Base-by-base conservation (phyloP, 1,139 yeast genomes). In the Yamadazyma jaroonii region DNA sequence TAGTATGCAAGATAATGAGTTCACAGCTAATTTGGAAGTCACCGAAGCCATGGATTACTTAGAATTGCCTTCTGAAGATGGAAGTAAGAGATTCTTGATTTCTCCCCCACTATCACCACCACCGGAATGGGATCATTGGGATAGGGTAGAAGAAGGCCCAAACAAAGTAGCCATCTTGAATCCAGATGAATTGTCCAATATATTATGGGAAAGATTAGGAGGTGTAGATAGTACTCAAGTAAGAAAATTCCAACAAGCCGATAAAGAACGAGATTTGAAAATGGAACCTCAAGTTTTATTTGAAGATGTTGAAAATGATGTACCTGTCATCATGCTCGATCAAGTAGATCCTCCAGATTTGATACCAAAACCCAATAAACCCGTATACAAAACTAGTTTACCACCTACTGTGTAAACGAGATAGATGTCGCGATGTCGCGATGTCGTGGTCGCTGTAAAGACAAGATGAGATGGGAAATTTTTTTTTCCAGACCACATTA, bases 71-170 rank as follows among this genome's bases (percentile, higher is more conserved):
- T 61, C 61, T 50, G 74, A 71, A 35, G 56, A 52, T 12, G 68
- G 65, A 8, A 58, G 64, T 34, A 56, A 62, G 34, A 46, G 76
- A 22, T 71, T 70, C 40, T 64, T 71, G 36, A 71, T 71, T 21
- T 67, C 73, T 20, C 77, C 77, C 1, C 77, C 77, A 5, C 47
- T 64, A n/a, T 67, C 74, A 7, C 77, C 77, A 1, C 74, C 70
- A 2, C 54, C 67, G 0, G 77, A 66, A 36, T 71, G 77, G 77
- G 64, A 69, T 45, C 66, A 67, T 42, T 71, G 71, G 69, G 63
- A 62, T 38, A 63, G 53, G 38, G 63, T 56, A 0, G 77, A 71
- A 46, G 76, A 68, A 13, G 70, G 71, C 0, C 77, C 77, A 2
- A 63, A 64, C 40, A 50, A 55, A 32, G 56, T 59, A 37, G 42